Base-by-base conservation (phyloP, 371 early-diverging fungal species). In the Globomyces sp. region DNA sequence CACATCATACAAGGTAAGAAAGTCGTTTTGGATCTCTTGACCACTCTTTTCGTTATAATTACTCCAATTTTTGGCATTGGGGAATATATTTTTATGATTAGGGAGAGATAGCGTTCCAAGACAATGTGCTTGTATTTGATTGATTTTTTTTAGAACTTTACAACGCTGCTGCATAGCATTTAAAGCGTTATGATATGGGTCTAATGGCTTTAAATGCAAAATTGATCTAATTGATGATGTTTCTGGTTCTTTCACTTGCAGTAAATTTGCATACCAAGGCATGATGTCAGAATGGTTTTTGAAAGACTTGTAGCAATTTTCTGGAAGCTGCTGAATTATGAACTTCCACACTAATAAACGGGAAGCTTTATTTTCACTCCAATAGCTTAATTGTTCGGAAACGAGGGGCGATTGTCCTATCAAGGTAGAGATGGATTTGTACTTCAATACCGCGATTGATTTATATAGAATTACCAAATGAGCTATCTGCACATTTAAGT, bases 121-220 rank as follows among this genome's bases (percentile, higher is more conserved):
- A 44, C 60, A 60, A 37, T 60, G 46, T 41, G 60, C 60, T 49
- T 60, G 60, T 3, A 60, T 60, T 44, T 49, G 34, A 41, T 60
- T 60, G n/a, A 60, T 46, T 37, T 60, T 60, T n/a, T 40, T 42
- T 10, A 60, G 45, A 8, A 37, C 60, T 5, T 34, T 37, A 34
- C 34, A 39, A 1, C 40, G 34, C 2, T 39, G 4, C 0, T 55
- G 34, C 55, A 55, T 55, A 5, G 34, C 40, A 8, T 39, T 55
- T 55, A 36, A 39, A 37, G 55, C 40, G 55, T 55, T 55, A 3
- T 36, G 34, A n/a, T 55, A 55, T 37, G 40, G 9, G 40, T 41
- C 40, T 5, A 55, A n/a, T 39, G 55, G 55, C 40, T 55, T 41
- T n/a, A 55, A 55, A 39, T 36, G 40, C 9, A 55, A 55, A 8